Conservation (phyloP, 495 filamentous ascomycete genomes). For the Halenospora varia region DNA sequence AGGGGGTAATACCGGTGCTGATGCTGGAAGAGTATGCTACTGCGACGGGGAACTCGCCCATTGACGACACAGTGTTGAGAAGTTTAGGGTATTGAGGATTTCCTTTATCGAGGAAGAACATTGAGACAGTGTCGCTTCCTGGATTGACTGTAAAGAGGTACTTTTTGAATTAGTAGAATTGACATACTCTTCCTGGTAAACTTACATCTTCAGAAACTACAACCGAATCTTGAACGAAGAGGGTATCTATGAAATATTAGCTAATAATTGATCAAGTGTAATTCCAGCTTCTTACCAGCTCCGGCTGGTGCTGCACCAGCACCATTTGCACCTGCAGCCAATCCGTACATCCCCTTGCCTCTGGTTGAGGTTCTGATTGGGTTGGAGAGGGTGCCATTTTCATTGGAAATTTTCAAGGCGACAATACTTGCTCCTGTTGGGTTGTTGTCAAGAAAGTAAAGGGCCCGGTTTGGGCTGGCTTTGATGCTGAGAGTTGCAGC, state of each 20-base stretch:
- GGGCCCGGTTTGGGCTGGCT: too few species aligned
- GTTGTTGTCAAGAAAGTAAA: slow-evolving; percentile 31
- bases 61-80: slow-evolving; percentile 19
- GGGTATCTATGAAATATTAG: slow-evolving; percentile 16
- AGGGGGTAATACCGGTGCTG: slow-evolving; percentile 11
- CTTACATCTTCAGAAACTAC: slow-evolving; percentile 23
- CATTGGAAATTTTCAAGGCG: slow-evolving; percentile 17
- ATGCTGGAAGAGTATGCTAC: slow-evolving; percentile 27
- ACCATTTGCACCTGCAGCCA: slow-evolving; percentile 14
- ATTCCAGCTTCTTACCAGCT: slow-evolving; percentile 6
- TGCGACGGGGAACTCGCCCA: slow-evolving; percentile 28
- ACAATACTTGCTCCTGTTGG: slow-evolving; percentile 27
- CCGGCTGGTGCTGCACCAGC: slow-evolving; percentile 8
- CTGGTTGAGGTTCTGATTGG: slow-evolving; percentile 26
- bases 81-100: slow-evolving; percentile 22
- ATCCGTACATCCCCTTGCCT: slow-evolving; percentile 24
- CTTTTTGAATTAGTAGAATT: slow-evolving; percentile 1
- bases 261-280: not conserved
- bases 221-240: slow-evolving; percentile 29
- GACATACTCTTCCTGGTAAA: not conserved
- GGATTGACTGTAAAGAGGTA: slow-evolving; percentile 31
- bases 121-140: slow-evolving; percentile 29
- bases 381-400: slow-evolving; percentile 27
- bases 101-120: slow-evolving; percentile 24
- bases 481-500: too few species aligned